Evolutionary conservation across 805 yeast species (phyloP).

Genomic region (Danielozyma ontarioensis): DNA sequence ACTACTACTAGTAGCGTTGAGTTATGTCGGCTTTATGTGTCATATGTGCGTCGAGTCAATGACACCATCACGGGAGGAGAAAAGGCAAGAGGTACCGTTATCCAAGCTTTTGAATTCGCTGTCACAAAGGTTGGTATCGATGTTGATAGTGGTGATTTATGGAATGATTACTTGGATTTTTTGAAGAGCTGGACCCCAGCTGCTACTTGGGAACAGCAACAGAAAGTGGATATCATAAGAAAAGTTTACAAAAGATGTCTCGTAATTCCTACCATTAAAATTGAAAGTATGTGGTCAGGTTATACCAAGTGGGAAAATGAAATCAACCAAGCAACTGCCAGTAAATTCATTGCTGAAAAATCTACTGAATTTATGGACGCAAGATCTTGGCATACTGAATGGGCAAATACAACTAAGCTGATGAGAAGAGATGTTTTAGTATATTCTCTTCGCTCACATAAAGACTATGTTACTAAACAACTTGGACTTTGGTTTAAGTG

Average conservation of each 20-base stretch:
- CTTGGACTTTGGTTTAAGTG: constrained; percentile 61
- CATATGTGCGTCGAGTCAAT: constrained; percentile 68
- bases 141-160: constrained; percentile 60
- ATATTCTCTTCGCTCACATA: constrained; percentile 11
- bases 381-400: constrained; percentile 68
- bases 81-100: constrained; percentile 64
- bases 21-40: constrained; percentile 73
- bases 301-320: constrained; percentile 84
- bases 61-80: constrained; percentile 77
- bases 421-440: constrained; percentile 40
- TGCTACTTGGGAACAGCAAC: constrained; percentile 80
- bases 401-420: constrained; percentile 51
- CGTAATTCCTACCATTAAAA: constrained; percentile 66
- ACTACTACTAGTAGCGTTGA: constrained; percentile 57
- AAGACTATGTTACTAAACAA: constrained; percentile 32
- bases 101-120: constrained; percentile 82
- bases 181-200: constrained; percentile 74
- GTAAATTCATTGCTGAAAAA: constrained; percentile 77
- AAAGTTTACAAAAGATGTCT: constrained; percentile 66
- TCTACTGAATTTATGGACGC: constrained; percentile 86
- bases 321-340: constrained; percentile 67
- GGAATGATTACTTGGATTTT: constrained; percentile 81
- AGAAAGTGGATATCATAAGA: constrained; percentile 70
- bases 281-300: constrained; percentile 76
- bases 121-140: constrained; percentile 75